Evolutionary conservation across 2,329 filamentous ascomycete species (phyloP), one percentile per base, ranked within the genome.

Genomic region (Talaromyces sp.): DNA sequence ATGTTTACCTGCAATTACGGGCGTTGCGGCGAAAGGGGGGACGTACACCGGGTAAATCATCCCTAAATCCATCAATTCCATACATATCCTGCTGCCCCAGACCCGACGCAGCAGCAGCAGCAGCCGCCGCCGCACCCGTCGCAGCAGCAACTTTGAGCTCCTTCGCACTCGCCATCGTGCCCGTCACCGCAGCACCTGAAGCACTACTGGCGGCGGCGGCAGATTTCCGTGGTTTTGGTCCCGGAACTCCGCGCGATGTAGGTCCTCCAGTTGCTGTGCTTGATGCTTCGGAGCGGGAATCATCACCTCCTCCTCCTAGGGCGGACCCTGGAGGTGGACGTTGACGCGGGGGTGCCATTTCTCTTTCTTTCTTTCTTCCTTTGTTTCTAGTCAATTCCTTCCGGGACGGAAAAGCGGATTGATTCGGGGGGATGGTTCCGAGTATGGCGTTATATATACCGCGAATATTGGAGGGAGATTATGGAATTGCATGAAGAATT

Each of bases 201-300:
- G 61, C 65, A 40, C 54, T 60, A 5, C 53, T 58, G 11, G 67
- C 29, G 8, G 68, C 40, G 38, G 15, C 67, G 17, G 61, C 51
- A 5, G 70, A 65, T 58, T 77, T 77, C 22, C 76, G 72, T 36
- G 73, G 73, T 67, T 77, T 79, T 1, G 69, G 67, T 8, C 72
- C 66, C 7, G 73, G 70, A 8, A 69, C 64, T 61, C 74, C 58
- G 25, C 45, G 22, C 17, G 58, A 61, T 25, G 56, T 76, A 56
- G 72, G 72, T 65, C 80, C 78, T 69, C 74, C 77, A 15, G 78
- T 76, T 49, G 53, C 54, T 36, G 64, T 66, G 34, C 78, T 82
- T 40, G 80, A 81, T n/a, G 79, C 77, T 74, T 83, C 81, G 19
- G 80, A 82, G 66, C 80, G 74, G 29, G 80, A 80, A 70, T 83